Conservation (phyloP, 2,329 filamentous ascomycete species). For the Penicillium sp. region DNA sequence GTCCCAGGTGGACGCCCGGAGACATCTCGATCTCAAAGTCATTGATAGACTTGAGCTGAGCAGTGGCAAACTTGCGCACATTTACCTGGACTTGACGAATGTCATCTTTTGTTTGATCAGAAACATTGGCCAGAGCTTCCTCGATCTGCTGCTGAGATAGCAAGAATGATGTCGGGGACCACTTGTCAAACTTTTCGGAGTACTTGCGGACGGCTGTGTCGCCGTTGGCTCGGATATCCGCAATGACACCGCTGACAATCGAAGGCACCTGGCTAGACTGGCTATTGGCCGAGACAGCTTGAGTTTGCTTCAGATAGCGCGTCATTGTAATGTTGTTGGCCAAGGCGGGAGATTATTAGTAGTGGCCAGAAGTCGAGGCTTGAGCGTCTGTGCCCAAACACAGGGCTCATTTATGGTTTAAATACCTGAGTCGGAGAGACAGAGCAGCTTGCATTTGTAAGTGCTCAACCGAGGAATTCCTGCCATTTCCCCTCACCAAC, state of each 20-base stretch:
- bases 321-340: not conserved
- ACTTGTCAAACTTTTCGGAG: slow-evolving; percentile 57
- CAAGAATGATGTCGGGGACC: slow-evolving; percentile 53
- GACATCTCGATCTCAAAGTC: slow-evolving; percentile 56
- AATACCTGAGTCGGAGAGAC: no score
- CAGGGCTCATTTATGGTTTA: no score
- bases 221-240: slow-evolving; percentile 49
- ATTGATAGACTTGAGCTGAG: slow-evolving; percentile 47
- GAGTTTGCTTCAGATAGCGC: not conserved
- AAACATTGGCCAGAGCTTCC: slow-evolving; percentile 46
- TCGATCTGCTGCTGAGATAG: slow-evolving; percentile 50
- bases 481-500: not conserved
- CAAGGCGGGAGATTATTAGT: no score
- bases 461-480: no score
- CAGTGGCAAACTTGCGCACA: slow-evolving; percentile 52
- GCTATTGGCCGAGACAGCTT: not conserved
- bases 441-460: no score
- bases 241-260: slow-evolving; percentile 53
- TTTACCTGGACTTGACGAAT: slow-evolving; percentile 56
- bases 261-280: slow-evolving; percentile 1
- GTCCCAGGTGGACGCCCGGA: slow-evolving; percentile 54
- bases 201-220: slow-evolving; percentile 53
- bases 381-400: not conserved
- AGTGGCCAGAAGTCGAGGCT: no score
- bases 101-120: slow-evolving; percentile 53